Percentiles rank a stretch among this genome's conserved stretches.
phyloP scores from a whole-genome alignment of 1,139 yeast species.

The Yamadazyma diospyri region DNA sequence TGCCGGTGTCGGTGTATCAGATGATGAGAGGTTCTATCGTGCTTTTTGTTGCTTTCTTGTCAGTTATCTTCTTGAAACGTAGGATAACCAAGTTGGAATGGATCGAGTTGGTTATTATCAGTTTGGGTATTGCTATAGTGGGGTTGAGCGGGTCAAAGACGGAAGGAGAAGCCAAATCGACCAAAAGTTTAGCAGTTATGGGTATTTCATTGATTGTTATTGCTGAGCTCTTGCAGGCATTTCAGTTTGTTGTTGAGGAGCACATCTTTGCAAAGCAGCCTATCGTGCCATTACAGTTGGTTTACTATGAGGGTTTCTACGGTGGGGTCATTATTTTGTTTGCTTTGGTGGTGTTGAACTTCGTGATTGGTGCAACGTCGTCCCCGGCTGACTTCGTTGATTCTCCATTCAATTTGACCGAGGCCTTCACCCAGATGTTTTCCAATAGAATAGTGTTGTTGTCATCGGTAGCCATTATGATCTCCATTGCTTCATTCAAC shows the following conservation, averaged over 20 bases:
- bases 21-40: slow-evolving; percentile 82
- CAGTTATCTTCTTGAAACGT: slow-evolving; percentile 59
- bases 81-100: slow-evolving; percentile 62
- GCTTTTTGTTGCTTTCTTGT: slow-evolving; percentile 70
- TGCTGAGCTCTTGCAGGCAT: slow-evolving; percentile 67
- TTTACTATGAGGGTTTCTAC: slow-evolving; percentile 72
- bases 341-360: slow-evolving; percentile 42
- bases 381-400: slow-evolving; percentile 30
- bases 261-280: slow-evolving; percentile 53
- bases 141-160: slow-evolving; percentile 60
- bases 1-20: slow-evolving; percentile 82
- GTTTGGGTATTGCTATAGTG: slow-evolving; percentile 67
- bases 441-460: slow-evolving; percentile 37
- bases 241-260: slow-evolving; percentile 79
- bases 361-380: slow-evolving; percentile 34
- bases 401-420: slow-evolving; percentile 56
- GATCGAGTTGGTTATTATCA: slow-evolving; percentile 58
- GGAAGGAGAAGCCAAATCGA: slow-evolving; percentile 8
- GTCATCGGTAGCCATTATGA: slow-evolving; percentile 63
- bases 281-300: slow-evolving; percentile 62
- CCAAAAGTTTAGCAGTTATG: slow-evolving; percentile 30
- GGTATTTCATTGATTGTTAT: slow-evolving; percentile 59
- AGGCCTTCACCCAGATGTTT: slow-evolving; percentile 51
- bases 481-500: slow-evolving; percentile 70
- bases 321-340: slow-evolving; percentile 50